These are phyloP conservation scores for Metschnikowia orientalis DNA, from an alignment of 805 yeast genomes.

Conservation along the genomic window DNA sequence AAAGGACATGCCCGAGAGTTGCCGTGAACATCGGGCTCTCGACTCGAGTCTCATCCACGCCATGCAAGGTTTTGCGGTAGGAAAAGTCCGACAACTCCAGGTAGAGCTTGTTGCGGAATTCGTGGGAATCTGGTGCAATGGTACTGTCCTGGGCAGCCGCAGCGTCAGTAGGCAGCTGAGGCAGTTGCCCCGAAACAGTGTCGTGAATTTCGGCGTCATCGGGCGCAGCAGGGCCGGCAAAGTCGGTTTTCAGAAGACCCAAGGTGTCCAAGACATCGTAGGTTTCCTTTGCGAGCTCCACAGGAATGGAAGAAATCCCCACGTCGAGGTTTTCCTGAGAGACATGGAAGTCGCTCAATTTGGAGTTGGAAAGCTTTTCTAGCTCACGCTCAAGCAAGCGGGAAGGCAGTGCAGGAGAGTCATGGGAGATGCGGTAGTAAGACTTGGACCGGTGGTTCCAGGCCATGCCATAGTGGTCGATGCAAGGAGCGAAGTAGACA, in stretches of 20 bases:
- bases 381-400: slow-evolving; percentile 10
- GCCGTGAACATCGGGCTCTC: slow-evolving; percentile 31
- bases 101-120: slow-evolving; percentile 21
- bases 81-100: slow-evolving; percentile 23
- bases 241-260: slow-evolving; percentile 5
- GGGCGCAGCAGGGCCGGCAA: background rate
- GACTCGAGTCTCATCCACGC: slow-evolving; percentile 17
- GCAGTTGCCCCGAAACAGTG: background rate
- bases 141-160: too few relatives aligned
- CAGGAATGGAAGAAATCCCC: too few relatives aligned
- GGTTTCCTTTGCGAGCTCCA: slow-evolving; percentile 4
- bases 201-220: background rate
- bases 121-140: slow-evolving; percentile 1
- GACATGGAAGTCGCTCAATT: slow-evolving; percentile 5
- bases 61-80: slow-evolving; percentile 21
- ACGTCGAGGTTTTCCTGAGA: slow-evolving; percentile 5
- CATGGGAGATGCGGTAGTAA: slow-evolving; percentile 13
- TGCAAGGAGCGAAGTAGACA: slow-evolving; percentile 22
- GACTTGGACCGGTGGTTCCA: slow-evolving; percentile 28
- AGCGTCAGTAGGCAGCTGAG: too few relatives aligned
- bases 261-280: slow-evolving; percentile 8
- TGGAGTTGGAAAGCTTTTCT: slow-evolving; percentile 8
- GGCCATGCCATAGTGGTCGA: slow-evolving; percentile 28
- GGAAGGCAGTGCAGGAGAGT: background rate
- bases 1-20: slow-evolving; percentile 38